Conservation (phyloP, 2,329 filamentous ascomycete genomes). For the Aspergillus latus region DNA sequence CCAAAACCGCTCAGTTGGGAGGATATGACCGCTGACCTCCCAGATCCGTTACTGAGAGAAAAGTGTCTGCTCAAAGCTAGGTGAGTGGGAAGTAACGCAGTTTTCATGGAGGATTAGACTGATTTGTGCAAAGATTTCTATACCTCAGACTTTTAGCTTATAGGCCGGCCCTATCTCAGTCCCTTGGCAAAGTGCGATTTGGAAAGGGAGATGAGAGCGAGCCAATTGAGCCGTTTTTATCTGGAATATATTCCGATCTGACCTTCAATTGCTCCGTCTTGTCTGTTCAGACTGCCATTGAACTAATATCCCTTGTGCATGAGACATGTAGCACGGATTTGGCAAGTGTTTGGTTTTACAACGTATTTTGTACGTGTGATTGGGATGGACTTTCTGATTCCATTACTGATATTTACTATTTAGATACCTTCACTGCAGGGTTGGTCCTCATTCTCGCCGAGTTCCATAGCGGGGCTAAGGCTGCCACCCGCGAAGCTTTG, state of each 20-base stretch:
- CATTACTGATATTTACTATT: background rate
- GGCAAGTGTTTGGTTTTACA: constrained; percentile 3
- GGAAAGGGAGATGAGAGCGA: background rate
- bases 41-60: background rate
- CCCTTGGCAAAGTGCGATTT: background rate
- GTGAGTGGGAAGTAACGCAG: background rate
- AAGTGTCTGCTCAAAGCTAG: background rate
- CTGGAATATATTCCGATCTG: background rate
- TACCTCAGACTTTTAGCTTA: background rate
- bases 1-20: background rate
- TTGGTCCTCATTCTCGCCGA: background rate
- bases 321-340: background rate
- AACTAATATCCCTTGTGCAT: background rate
- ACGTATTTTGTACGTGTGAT: background rate
- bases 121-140: background rate
- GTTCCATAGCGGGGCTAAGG: background rate
- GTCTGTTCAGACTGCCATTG: background rate
- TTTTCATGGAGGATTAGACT: background rate
- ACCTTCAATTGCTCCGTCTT: background rate
- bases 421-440: background rate
- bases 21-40: background rate
- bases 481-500: background rate
- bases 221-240: background rate
- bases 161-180: background rate
- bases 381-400: no score